These are phyloP conservation scores for Saccharomycopsis guyanensis DNA, from an alignment of 805 yeast species.

Conservation along the genomic window DNA sequence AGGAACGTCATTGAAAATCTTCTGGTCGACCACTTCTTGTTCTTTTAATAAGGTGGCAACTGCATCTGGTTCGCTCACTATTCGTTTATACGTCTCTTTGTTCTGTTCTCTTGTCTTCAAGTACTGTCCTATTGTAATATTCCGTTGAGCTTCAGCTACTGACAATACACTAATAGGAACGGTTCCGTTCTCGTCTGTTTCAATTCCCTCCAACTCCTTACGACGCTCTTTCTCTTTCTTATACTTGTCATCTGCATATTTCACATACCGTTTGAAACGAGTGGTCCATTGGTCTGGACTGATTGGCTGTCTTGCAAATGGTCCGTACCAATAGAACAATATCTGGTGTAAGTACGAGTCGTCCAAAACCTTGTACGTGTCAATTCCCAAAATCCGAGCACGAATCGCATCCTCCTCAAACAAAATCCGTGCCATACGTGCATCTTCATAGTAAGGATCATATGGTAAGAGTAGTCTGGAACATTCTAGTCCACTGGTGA, in stretches of 20 bases:
- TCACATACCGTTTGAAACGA: neutral
- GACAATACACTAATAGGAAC: neutral
- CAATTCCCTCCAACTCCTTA: neutral
- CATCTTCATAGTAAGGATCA: slow-evolving; percentile 18
- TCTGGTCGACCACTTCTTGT: too few species aligned
- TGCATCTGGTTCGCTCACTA: neutral
- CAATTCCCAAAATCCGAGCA: neutral
- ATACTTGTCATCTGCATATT: neutral
- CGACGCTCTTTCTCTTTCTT: neutral
- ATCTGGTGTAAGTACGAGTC: neutral
- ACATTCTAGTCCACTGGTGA: slow-evolving; percentile 10
- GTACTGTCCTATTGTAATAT: neutral
- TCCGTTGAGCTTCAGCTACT: neutral
- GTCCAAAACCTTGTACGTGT: neutral
- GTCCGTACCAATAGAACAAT: neutral
- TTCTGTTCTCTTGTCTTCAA: neutral
- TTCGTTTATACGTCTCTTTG: neutral
- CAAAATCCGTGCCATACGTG: neutral
- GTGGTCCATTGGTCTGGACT: neutral
- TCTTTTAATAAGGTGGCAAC: neutral
- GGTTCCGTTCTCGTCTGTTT: neutral
- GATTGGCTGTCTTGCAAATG: neutral
- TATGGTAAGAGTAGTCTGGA: slow-evolving; percentile 10
- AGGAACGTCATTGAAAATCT: too few species aligned
- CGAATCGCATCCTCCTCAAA: neutral